Evolutionary conservation across 192 early-diverging fungal species (phyloP).

Genomic region (Coemansia reversa): DNA sequence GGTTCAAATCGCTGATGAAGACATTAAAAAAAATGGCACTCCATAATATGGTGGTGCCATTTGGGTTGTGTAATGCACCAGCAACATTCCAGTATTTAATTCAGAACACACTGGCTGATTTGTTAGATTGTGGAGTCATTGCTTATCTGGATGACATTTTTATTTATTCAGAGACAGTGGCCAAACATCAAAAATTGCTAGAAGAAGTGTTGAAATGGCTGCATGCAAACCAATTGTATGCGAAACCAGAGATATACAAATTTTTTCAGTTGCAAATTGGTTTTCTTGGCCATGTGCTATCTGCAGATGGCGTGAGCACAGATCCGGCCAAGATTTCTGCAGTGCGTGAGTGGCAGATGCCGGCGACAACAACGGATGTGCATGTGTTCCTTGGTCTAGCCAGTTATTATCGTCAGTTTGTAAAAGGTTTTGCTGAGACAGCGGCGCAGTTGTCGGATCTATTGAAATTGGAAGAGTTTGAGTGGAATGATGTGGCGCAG

Average conservation of each 20-base stretch:
- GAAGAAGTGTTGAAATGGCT: not conserved
- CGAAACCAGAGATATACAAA: not conserved
- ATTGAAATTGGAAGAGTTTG: not conserved
- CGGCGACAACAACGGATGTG: not conserved
- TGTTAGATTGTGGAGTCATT: too few relatives aligned
- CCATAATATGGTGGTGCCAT: slow-evolving; percentile 55
- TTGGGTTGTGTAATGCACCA: slow-evolving; percentile 26
- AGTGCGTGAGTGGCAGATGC: not conserved
- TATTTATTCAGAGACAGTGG: slow-evolving; percentile 2
- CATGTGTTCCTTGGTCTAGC: not conserved
- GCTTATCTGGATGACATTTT: too few relatives aligned
- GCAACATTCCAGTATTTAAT: slow-evolving; percentile 50
- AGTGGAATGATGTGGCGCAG: not conserved
- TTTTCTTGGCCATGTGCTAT: too few relatives aligned
- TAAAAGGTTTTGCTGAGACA: not conserved
- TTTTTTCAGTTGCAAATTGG: not conserved
- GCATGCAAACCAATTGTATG: not conserved
- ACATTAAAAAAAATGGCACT: slow-evolving; percentile 54
- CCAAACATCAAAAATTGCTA: slow-evolving; percentile 6
- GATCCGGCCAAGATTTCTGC: slow-evolving; percentile 14
- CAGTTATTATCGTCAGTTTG: slow-evolving; percentile 10
- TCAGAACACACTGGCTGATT: too few relatives aligned
- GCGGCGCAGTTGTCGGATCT: slow-evolving; percentile 6
- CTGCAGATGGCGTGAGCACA: too few relatives aligned
- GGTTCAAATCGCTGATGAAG: slow-evolving; percentile 27